A percentile compares a stretch with the other conserved stretches of the same genome.
Evolutionary conservation across 192 early-diverging fungal species (phyloP).

Genomic region (Podila minutissima): DNA sequence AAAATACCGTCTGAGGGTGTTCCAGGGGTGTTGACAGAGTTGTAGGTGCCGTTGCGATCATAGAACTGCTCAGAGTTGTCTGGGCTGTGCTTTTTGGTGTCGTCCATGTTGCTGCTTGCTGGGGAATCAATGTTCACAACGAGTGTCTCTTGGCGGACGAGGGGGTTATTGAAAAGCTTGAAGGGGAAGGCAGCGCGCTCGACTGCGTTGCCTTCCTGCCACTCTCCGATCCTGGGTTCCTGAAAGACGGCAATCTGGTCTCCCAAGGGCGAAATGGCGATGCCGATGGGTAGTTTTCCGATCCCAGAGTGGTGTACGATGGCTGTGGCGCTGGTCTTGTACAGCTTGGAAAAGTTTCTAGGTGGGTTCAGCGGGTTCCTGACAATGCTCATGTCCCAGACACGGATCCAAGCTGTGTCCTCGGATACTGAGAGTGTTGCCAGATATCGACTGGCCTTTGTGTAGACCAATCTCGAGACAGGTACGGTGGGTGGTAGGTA

Average conservation of each 20-base stretch:
- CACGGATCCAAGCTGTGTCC: slow-evolving; percentile 16
- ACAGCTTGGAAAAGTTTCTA: slow-evolving; percentile 10
- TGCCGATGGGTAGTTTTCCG: slow-evolving; percentile 24
- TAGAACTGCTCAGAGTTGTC: not conserved
- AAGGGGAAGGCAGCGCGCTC: slow-evolving; percentile 29
- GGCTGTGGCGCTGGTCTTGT: slow-evolving; percentile 8
- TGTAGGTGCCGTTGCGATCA: not conserved
- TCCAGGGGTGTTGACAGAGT: not conserved
- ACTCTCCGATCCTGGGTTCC: slow-evolving; percentile 43
- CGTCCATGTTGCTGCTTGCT: not conserved
- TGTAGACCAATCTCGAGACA: slow-evolving; percentile 9
- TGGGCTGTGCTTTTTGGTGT: not conserved
- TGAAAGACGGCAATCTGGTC: slow-evolving; percentile 34
- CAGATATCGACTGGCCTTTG: slow-evolving; percentile 23
- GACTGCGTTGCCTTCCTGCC: slow-evolving; percentile 17
- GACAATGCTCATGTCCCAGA: slow-evolving; percentile 34
- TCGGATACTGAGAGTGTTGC: slow-evolving; percentile 16
- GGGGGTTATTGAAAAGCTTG: slow-evolving; percentile 32
- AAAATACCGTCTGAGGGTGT: not conserved
- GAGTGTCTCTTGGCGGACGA: slow-evolving; percentile 16
- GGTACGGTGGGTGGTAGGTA: slow-evolving; percentile 7
- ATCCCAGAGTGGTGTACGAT: slow-evolving; percentile 11
- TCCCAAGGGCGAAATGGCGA: slow-evolving; percentile 23
- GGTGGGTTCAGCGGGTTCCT: slow-evolving; percentile 19
- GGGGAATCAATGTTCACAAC: slow-evolving; percentile 16